Percentiles rank a stretch among this genome's conserved stretches.
These are phyloP conservation scores for Metarhizium brunneum DNA, from an alignment of 2,329 filamentous ascomycete species.

Conservation along the genomic window DNA sequence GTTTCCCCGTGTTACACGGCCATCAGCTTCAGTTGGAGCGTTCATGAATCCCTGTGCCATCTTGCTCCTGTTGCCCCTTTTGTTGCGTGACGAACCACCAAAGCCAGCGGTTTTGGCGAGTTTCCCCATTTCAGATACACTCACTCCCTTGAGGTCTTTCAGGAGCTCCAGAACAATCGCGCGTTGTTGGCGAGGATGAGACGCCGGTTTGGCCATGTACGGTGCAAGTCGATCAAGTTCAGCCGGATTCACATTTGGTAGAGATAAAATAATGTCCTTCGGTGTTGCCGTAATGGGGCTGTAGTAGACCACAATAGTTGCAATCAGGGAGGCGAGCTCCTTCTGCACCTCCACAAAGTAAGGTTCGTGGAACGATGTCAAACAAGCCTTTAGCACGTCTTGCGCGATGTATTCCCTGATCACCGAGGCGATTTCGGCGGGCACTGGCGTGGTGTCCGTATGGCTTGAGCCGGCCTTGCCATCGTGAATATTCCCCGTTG, in stretches of 20 bases:
- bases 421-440: slow-evolving; percentile 46
- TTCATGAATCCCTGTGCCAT: slow-evolving; percentile 61
- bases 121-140: slow-evolving; percentile 88
- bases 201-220: slow-evolving; percentile 47
- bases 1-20: slow-evolving; percentile 18
- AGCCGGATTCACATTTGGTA: slow-evolving; percentile 65
- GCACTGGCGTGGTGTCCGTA: slow-evolving; percentile 36
- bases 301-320: slow-evolving; percentile 73
- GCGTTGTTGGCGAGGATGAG: slow-evolving; percentile 66
- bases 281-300: slow-evolving; percentile 61
- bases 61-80: slow-evolving; percentile 26
- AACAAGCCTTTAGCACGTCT: slow-evolving; percentile 81
- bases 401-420: slow-evolving; percentile 86
- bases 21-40: slow-evolving; percentile 26
- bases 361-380: slow-evolving; percentile 83
- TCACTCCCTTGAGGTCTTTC: slow-evolving; percentile 79
- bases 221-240: slow-evolving; percentile 58
- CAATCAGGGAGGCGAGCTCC: slow-evolving; percentile 81
- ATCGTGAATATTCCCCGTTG: slow-evolving; percentile 15
- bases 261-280: slow-evolving; percentile 61
- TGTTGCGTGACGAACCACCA: slow-evolving; percentile 15
- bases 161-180: slow-evolving; percentile 76
- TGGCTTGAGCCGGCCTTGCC: slow-evolving; percentile 13
- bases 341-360: slow-evolving; percentile 97
- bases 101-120: slow-evolving; percentile 48